Evolutionary conservation across 2,329 filamentous ascomycete species (phyloP), one percentile per base, ranked within the genome.

Genomic region (Apiospora hydei): DNA sequence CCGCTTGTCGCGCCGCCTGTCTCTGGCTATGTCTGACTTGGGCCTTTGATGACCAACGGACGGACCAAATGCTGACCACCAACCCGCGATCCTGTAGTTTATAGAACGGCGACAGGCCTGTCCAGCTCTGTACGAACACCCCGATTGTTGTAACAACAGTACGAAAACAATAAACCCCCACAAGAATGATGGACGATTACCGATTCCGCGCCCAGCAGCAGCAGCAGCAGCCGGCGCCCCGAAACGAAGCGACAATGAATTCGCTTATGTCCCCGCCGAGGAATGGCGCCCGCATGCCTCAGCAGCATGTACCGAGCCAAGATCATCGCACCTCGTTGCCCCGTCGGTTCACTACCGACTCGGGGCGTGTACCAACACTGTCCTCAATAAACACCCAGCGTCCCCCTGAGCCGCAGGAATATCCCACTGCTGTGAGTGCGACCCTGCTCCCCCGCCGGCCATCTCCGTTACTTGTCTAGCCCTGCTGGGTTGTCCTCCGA

Each of bases 261-360:
- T 90, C 91, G 76, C 90, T 94, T 82, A 91, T 92, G 79, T 92
- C 93, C 78, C 91, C 93, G 79, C 89, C 90, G 77, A 91, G 93
- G 81, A 92, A 92, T 82, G 87, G 89, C 80, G 87, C 85, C 79
- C 90, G 91, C 80, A 87, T 91, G 81, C 86, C 85, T 75, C 88
- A 88, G 30, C 53, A 61, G 76, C 86, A 88, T 75, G 83, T 86
- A 74, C 16, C 51, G 24, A 82, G 88, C 75, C 88, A 90, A 82
- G 94, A 97, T 80, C 89, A 89, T 76, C 91, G 95, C 83, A 90
- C 90, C 75, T 91, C 91, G 77, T 87, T 98, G 81, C 94, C 95
- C 83, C 92, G 96, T 80, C 93, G 96, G 80, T 98, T 98, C 84
- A 98, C 96, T 75, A 96, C 95, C 72, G 97, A 98, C 84, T 91